Evolutionary conservation across 2,329 filamentous ascomycete species (phyloP), one percentile per base, ranked within the genome.

Genomic region (Curvularia sp.): DNA sequence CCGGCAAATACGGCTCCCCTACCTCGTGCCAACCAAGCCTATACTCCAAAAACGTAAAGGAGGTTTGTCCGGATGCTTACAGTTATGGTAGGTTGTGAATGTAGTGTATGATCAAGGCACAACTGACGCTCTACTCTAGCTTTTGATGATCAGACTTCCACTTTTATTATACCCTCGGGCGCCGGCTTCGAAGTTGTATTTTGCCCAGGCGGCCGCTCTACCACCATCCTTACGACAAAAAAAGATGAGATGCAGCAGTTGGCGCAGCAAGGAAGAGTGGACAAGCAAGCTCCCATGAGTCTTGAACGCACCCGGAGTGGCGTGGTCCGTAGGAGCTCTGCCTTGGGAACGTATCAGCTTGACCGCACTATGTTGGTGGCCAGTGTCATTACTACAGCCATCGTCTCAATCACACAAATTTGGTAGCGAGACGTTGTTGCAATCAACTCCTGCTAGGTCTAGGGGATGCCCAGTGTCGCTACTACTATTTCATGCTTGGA

Each of bases 51-150:
- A 81, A 82, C 10, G 89, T 90, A 52, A 95, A 96, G 80, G 79
- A 78, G 3, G 83, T 94, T 12, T 96, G 92, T 72, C 91, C 92
- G 0, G 92, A 96, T 77, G 91, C 91, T 2, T 96, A 95, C 78
- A 92, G 89, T 70, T 96, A 86, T 74, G 82, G 88, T 89, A 49
- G 86, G 86, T 74, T 28, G 23, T 6, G 36, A 15, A 25, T 32
- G 4, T 2, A 18, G 2, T 30, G 2, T 10, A 23, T 30, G 18
- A 3, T 34, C 23, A 38, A 54, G 61, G 21, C 19, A 62, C 21
- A 19, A 9, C 41, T 55, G 34, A 42, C 6, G 18, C 32, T 32
- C 5, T 13, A 2, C n/a, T 13, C 12, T 43, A 81, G 81, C 84
- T n/a, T 85, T 84, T 62, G 84, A 86, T 65, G 84, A 86, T 63